Percentiles rank a stretch among this genome's conserved stretches.
Conservation (phyloP, 805 yeast genomes). For the Starmerella davenportii region DNA sequence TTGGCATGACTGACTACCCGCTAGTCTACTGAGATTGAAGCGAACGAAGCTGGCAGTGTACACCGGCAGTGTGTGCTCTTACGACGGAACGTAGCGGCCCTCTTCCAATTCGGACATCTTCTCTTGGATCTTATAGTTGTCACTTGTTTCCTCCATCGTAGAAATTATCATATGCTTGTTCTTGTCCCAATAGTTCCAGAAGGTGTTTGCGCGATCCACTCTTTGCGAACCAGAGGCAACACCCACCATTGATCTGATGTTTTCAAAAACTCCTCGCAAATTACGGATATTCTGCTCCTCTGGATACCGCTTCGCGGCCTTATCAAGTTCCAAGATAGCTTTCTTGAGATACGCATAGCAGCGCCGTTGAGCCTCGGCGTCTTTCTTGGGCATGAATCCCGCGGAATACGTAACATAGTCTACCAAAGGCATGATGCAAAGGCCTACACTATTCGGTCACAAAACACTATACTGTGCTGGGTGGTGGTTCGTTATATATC, state of each 20-base stretch:
- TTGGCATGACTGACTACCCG: too few relatives aligned
- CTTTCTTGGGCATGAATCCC: constrained; percentile 21
- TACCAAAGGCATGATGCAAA: constrained; percentile 14
- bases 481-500: background rate
- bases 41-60: too few relatives aligned
- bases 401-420: constrained; percentile 15
- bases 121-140: constrained; percentile 12
- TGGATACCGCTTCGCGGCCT: constrained; percentile 5
- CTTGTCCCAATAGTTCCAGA: constrained; percentile 26
- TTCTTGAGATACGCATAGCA: constrained; percentile 19
- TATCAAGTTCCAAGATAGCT: constrained; percentile 15
- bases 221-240: constrained; percentile 11
- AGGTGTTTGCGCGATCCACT: constrained; percentile 17
- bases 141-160: constrained; percentile 10
- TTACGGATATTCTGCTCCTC: constrained; percentile 5
- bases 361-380: constrained; percentile 21
- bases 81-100: constrained; percentile 19
- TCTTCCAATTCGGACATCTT: constrained; percentile 20
- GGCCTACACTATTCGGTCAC: background rate
- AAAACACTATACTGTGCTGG: background rate
- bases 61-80: too few relatives aligned
- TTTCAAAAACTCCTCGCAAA: constrained; percentile 5
- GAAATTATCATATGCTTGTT: constrained; percentile 18
- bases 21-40: too few relatives aligned
- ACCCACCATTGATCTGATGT: constrained; percentile 12